Conservation (phyloP, 2,329 filamentous ascomycete genomes). For the Botrytis fabae region DNA sequence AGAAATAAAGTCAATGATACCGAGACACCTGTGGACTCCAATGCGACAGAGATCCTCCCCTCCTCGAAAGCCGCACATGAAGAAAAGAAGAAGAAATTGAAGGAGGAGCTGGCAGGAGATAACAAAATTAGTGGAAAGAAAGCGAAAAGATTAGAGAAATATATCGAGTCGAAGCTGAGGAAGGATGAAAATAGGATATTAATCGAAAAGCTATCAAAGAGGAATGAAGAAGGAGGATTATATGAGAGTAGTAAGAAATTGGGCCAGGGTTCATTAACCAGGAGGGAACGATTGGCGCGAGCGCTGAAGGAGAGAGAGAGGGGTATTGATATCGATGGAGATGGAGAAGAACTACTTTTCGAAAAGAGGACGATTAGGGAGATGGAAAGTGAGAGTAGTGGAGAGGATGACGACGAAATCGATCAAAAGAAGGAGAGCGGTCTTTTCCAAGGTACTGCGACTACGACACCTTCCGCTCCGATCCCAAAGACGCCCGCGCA, state of each 20-base stretch:
- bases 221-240: slow-evolving; percentile 78
- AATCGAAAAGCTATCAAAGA: slow-evolving; percentile 76
- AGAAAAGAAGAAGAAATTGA: slow-evolving; percentile 56
- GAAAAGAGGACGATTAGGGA: slow-evolving; percentile 42
- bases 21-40: slow-evolving; percentile 50
- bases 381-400: slow-evolving; percentile 40
- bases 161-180: slow-evolving; percentile 84
- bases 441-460: slow-evolving; percentile 25
- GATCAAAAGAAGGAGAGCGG: not conserved
- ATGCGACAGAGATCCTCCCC: slow-evolving; percentile 54
- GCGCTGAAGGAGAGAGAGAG: slow-evolving; percentile 54
- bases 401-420: slow-evolving; percentile 30
- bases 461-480: not conserved
- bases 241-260: slow-evolving; percentile 77
- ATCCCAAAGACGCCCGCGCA: slow-evolving; percentile 6
- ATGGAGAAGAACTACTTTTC: slow-evolving; percentile 55
- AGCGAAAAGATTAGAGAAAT: slow-evolving; percentile 66
- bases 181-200: slow-evolving; percentile 90
- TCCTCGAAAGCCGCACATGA: slow-evolving; percentile 50
- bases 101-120: slow-evolving; percentile 53
- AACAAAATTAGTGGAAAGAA: slow-evolving; percentile 63
- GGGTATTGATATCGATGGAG: slow-evolving; percentile 32
- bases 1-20: slow-evolving; percentile 53
- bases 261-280: slow-evolving; percentile 70
- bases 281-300: slow-evolving; percentile 65